Evolutionary conservation across 2,329 filamentous ascomycete species (phyloP).

Genomic region (Ophiocordyceps robertsii): DNA sequence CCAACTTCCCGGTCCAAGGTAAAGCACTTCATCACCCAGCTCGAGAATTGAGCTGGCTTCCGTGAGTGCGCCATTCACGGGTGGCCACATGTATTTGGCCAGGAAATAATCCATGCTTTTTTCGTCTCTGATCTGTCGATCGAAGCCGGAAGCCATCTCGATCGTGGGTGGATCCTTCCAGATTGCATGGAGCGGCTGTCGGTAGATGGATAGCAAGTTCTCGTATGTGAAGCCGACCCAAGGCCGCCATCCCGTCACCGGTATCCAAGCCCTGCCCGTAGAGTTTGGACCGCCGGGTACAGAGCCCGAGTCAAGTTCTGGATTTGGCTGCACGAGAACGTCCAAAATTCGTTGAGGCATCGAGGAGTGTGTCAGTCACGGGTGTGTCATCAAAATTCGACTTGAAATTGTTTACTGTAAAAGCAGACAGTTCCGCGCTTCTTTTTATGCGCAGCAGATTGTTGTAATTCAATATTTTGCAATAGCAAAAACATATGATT

Average conservation of each 20-base stretch:
- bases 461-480: no score
- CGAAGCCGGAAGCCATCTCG: neutral
- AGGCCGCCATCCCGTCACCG: neutral
- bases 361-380: no score
- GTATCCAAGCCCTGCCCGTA: neutral
- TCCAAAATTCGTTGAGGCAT: neutral
- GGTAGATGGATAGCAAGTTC: neutral
- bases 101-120: neutral
- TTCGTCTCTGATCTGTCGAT: neutral
- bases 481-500: no score
- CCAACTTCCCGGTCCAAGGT: neutral
- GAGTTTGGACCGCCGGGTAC: neutral
- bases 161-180: neutral
- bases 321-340: neutral
- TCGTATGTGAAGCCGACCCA: neutral
- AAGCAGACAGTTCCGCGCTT: no score
- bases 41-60: neutral
- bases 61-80: neutral
- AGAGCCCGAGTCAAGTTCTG: neutral
- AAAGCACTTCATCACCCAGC: neutral
- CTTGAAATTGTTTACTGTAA: no score
- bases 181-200: neutral
- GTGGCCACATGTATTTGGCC: neutral
- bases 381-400: no score
- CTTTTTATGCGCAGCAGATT: no score